phyloP scores from a whole-genome alignment of 169 alveolate genomes.

The Plasmodium yoelii region DNA sequence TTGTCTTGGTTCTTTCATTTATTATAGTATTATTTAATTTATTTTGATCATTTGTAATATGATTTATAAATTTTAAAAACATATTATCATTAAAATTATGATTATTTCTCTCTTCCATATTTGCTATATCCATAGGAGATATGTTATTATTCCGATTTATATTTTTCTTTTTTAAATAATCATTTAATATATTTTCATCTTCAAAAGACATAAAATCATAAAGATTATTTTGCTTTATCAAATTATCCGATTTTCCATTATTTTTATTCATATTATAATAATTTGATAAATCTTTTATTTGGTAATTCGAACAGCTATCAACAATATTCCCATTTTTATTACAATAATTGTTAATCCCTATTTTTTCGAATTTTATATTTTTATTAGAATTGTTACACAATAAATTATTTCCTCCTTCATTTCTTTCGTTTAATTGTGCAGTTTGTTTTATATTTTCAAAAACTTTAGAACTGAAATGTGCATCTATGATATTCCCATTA shows the following conservation, averaged over 20 bases:
- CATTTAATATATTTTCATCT: constrained; percentile 25
- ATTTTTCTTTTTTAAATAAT: constrained; percentile 1
- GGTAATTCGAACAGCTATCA: background rate
- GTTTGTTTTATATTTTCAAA: background rate
- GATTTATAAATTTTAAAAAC: background rate
- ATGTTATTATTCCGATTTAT: constrained; percentile 1
- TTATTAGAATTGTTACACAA: background rate
- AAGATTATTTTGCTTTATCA: background rate
- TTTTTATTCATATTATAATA: constrained; percentile 4
- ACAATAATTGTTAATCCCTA: background rate
- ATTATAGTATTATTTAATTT: constrained; percentile 36
- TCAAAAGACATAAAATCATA: background rate
- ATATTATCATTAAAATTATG: constrained; percentile 11
- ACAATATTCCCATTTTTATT: background rate
- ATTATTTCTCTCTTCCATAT: constrained; percentile 16
- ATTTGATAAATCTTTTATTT: constrained; percentile 5
- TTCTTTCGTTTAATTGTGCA: constrained; percentile 3
- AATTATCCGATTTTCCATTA: background rate
- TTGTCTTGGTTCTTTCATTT: constrained; percentile 44
- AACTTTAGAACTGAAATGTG: constrained; percentile 1
- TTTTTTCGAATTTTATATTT: background rate
- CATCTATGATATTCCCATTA: too few species aligned
- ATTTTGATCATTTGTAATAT: constrained; percentile 20
- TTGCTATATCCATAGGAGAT: background rate
- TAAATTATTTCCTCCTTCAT: background rate